Percentiles rank a stretch among this genome's conserved stretches.
These are phyloP conservation scores for Fomitopsis schrenkii DNA, from an alignment of 1,284 basidiomycete genomes.

Conservation along the genomic window DNA sequence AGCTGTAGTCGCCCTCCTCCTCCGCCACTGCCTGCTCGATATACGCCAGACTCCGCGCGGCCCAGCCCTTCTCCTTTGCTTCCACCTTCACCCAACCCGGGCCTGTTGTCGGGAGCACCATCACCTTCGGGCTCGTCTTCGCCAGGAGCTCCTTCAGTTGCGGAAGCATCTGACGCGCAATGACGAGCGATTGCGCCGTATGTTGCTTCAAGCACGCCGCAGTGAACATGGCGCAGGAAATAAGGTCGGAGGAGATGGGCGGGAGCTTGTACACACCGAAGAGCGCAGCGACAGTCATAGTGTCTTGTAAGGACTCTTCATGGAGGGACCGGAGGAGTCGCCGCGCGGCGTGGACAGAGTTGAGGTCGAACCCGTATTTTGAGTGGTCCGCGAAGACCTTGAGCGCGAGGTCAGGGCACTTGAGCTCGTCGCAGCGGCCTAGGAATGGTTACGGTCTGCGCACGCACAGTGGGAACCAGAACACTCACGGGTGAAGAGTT, in stretches of 20 bases:
- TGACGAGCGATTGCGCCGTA: constrained; percentile 31
- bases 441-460: neutral
- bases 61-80: constrained; percentile 26
- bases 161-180: constrained; percentile 42
- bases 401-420: constrained; percentile 51
- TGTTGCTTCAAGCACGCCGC: constrained; percentile 43
- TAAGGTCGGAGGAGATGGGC: constrained; percentile 48
- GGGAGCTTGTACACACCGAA: constrained; percentile 50
- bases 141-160: constrained; percentile 34
- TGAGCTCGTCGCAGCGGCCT: constrained; percentile 59
- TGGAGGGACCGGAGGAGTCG: constrained; percentile 43
- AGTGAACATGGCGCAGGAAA: constrained; percentile 52
- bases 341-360: constrained; percentile 44
- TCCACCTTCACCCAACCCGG: constrained; percentile 14
- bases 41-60: constrained; percentile 23
- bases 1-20: constrained; percentile 20
- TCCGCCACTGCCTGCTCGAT: constrained; percentile 23
- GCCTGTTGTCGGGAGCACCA: constrained; percentile 22
- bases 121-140: constrained; percentile 22
- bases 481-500: constrained; percentile 48
- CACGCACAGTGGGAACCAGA: neutral
- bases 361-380: constrained; percentile 55
- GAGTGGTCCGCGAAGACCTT: constrained; percentile 57
- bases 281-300: constrained; percentile 45
- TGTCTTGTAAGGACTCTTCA: constrained; percentile 38